Evolutionary conservation across 176 grass and related monocot genomes (phyloP).

Genomic region (Elaeis guineensis): DNA sequence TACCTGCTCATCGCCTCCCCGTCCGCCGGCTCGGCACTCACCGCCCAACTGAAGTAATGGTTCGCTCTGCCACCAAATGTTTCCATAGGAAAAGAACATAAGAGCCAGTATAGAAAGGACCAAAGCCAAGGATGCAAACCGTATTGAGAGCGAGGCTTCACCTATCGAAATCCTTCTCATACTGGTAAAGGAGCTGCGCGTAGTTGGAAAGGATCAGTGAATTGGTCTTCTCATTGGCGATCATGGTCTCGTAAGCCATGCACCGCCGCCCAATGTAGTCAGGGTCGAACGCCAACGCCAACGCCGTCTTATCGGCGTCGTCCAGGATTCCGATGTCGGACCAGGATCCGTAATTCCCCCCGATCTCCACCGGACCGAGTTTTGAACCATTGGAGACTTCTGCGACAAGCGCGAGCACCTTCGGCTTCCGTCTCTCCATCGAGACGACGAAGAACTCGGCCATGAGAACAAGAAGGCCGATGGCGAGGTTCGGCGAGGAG

Average conservation of each 20-base stretch:
- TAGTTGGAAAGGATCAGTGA: slow-evolving; percentile 90
- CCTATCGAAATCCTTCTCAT: slow-evolving; percentile 57
- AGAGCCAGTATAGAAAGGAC: slow-evolving; percentile 12
- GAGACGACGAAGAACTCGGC: slow-evolving; percentile 14
- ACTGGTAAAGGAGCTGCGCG: slow-evolving; percentile 82
- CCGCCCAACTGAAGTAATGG: slow-evolving; percentile 61
- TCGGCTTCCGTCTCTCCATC: slow-evolving; percentile 6
- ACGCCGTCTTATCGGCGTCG: not conserved
- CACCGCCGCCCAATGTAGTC: slow-evolving; percentile 16
- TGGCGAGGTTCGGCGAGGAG: slow-evolving; percentile 22
- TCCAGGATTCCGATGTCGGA: slow-evolving; percentile 49
- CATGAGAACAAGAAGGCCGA: slow-evolving; percentile 21
- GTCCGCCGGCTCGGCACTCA: slow-evolving; percentile 50
- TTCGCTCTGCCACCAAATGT: slow-evolving; percentile 42
- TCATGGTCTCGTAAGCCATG: slow-evolving; percentile 57
- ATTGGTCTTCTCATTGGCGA: slow-evolving; percentile 31
- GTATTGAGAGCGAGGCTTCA: slow-evolving; percentile 2
- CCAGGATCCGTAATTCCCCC: slow-evolving; percentile 41
- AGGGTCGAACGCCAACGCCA: not conserved
- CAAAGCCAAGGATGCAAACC: not conserved
- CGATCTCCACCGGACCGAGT: slow-evolving; percentile 13
- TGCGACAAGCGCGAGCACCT: slow-evolving; percentile 11
- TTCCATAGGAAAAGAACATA: slow-evolving; percentile 12
- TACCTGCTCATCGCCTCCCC: slow-evolving; percentile 74
- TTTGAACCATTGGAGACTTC: too few relatives aligned